Conservation (phyloP, 2,329 filamentous ascomycete species). For the Venturia pyrina region DNA sequence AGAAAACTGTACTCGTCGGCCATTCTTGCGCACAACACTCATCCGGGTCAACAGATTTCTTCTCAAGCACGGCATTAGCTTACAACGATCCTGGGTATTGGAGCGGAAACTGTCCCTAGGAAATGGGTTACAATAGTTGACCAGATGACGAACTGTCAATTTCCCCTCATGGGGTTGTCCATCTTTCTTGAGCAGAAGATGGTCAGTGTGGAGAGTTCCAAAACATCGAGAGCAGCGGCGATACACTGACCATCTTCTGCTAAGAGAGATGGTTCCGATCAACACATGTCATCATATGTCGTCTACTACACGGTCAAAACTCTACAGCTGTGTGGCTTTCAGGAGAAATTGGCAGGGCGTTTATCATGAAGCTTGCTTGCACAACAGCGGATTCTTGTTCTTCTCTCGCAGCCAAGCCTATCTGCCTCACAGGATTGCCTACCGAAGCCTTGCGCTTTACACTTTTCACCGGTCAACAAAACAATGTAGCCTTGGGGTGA, state of each 20-base stretch:
- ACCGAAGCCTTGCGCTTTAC: too few relatives aligned
- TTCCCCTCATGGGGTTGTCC: neutral
- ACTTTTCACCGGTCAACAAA: neutral
- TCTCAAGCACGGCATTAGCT: neutral
- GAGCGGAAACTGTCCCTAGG: neutral
- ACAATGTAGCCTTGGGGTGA: neutral
- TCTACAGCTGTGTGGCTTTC: neutral
- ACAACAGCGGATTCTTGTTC: neutral
- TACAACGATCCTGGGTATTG: slow-evolving; percentile 4
- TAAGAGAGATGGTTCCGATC: neutral
- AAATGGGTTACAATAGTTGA: neutral
- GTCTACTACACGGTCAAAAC: neutral
- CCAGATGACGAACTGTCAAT: neutral
- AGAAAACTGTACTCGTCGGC: slow-evolving; percentile 71
- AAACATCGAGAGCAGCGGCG: too few relatives aligned
- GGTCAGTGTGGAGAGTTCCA: too few relatives aligned
- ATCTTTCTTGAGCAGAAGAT: neutral
- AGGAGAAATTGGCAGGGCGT: neutral
- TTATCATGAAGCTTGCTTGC: neutral
- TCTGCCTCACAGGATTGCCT: neutral
- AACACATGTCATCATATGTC: neutral
- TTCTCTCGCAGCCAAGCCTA: neutral
- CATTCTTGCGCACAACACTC: neutral
- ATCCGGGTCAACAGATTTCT: neutral
- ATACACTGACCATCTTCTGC: too few relatives aligned